Base-by-base conservation (phyloP, 495 filamentous ascomycete genomes). In the Parmelia sp. region DNA sequence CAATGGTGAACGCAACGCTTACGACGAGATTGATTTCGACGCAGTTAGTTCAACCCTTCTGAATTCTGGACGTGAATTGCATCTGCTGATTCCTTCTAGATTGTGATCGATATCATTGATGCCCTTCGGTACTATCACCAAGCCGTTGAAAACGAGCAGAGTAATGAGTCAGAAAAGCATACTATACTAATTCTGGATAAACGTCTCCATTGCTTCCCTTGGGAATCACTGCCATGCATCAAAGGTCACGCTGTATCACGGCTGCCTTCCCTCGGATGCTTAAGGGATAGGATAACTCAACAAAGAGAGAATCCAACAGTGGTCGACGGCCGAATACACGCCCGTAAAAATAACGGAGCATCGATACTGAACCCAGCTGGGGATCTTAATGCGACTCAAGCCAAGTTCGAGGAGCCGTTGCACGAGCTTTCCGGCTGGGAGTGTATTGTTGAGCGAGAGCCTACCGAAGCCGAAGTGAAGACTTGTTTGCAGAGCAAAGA, bases 21-120 rank as follows among this genome's bases (percentile, higher is more conserved):
- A 96, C 76, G 95, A 97, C 71, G 94, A 98, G 76, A 88, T 98
- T 69, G 92, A 98, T 72, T 93, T 96, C 68, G 94, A 98, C 70
- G 82, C 85, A 73, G 76, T 76, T 65, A 71, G 69, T 69, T 19
- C 4, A 47, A 33, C 1, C 17, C 31, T 27, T 25, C 44, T 8
- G 23, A 8, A 0, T 33, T 10, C 11, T 36, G 11, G 33, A 36
- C 19, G 25, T 40, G 11, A 25, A 11, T 58, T 31, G 23, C n/a
- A 35, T 53, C 44, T 60, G 47, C 70, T 75, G 39, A 74, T 31
- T 45, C 29, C 17, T 27, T 51, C 8, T 53, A 79, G 59, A 91
- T 97, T 80, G 84, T 89, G 21, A 79, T 97, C 23, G 91, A 94
- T 45, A 90, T 89, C 1, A 80, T 87, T 10, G 91, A 95, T 72